phyloP scores from a whole-genome alignment of 179 eudicot species.

The Drosera spatulata region DNA sequence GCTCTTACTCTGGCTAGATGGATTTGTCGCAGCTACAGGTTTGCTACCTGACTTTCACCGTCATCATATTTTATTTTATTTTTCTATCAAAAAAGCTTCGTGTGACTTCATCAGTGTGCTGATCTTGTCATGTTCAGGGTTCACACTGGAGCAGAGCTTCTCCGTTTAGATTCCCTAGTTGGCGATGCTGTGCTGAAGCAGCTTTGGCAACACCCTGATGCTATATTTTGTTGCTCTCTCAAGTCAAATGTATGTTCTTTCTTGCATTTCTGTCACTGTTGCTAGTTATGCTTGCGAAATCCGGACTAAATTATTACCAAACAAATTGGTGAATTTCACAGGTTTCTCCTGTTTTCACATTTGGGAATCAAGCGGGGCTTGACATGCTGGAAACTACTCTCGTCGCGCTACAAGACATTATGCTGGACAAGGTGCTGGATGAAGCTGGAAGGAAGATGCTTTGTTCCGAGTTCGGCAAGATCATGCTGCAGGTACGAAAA shows the following conservation, averaged over 20 bases:
- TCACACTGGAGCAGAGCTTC: slow-evolving; percentile 36
- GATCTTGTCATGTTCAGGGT: slow-evolving; percentile 17
- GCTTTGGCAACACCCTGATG: slow-evolving; percentile 52
- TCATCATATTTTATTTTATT: not conserved
- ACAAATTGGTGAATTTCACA: slow-evolving; percentile 7
- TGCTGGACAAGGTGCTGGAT: slow-evolving; percentile 46
- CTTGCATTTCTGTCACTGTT: no score
- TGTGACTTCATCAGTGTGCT: not conserved
- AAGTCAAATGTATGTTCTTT: slow-evolving; percentile 20
- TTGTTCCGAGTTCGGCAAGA: slow-evolving; percentile 34
- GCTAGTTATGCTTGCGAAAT: no score
- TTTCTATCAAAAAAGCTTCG: not conserved
- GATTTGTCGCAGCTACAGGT: slow-evolving; percentile 52
- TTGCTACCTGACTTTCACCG: not conserved
- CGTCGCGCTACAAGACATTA: slow-evolving; percentile 49
- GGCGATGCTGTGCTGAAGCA: slow-evolving; percentile 38
- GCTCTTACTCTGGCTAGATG: slow-evolving; percentile 47
- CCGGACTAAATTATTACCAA: not conserved
- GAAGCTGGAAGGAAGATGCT: slow-evolving; percentile 39
- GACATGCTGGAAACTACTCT: slow-evolving; percentile 58
- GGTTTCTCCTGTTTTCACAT: slow-evolving; percentile 46
- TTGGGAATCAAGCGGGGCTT: slow-evolving; percentile 54
- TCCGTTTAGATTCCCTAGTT: slow-evolving; percentile 17
- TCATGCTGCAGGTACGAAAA: slow-evolving; percentile 37
- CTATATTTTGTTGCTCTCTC: slow-evolving; percentile 52